Conservation (phyloP, 1,139 yeast species). For the Lodderomyces pseudojiufengensis region DNA sequence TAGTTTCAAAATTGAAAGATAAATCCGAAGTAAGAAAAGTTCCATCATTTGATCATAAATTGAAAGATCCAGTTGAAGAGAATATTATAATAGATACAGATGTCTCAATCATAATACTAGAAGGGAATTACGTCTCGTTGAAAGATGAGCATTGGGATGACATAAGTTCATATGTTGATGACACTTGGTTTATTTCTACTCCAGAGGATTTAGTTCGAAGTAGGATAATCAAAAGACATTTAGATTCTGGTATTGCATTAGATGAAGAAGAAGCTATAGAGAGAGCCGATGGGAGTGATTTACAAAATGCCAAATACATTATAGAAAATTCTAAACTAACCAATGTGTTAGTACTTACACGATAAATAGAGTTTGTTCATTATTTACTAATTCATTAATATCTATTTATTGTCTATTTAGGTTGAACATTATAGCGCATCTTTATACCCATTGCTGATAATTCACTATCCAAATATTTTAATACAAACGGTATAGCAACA, state of each 20-base stretch:
- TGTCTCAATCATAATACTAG: conserved; percentile 54
- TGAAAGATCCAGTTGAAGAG: conserved; percentile 61
- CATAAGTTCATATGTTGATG: conserved; percentile 35
- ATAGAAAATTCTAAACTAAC: conserved; percentile 33
- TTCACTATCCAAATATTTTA: conserved; percentile 93
- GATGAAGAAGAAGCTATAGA: conserved; percentile 55
- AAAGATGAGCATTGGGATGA: conserved; percentile 49
- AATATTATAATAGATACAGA: conserved; percentile 43
- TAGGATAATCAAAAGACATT: conserved; percentile 69
- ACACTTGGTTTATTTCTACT: conserved; percentile 45
- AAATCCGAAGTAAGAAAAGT: conserved; percentile 28
- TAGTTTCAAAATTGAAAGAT: conserved; percentile 21
- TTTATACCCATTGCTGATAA: conserved; percentile 97
- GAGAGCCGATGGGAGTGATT: conserved; percentile 67
- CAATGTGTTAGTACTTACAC: conserved; percentile 17
- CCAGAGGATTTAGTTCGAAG: conserved; percentile 44
- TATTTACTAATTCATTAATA: neutral
- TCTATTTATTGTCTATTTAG: conserved; percentile 28
- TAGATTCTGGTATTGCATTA: conserved; percentile 61
- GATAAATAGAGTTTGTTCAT: conserved; percentile 3
- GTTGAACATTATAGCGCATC: conserved; percentile 79
- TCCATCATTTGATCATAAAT: conserved; percentile 76
- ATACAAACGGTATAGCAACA: conserved; percentile 94
- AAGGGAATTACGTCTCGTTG: conserved; percentile 60
- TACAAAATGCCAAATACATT: conserved; percentile 61